Evolutionary conservation across 2,329 filamentous ascomycete genomes (phyloP).

Genomic region (Colletotrichum sp.): DNA sequence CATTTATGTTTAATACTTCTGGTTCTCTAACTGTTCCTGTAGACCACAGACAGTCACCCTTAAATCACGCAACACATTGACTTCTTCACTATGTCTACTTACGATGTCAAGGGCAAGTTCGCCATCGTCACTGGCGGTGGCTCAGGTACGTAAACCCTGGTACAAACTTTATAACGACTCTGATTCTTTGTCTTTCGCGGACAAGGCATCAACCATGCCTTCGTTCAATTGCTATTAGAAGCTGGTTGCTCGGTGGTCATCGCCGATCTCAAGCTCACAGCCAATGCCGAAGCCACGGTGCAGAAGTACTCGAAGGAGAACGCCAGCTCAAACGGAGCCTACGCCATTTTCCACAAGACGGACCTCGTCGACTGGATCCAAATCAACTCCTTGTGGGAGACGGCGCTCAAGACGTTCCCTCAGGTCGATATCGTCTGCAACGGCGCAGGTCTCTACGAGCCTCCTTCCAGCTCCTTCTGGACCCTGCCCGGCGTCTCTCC

Average conservation of each 20-base stretch:
- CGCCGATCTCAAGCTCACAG: constrained; percentile 26
- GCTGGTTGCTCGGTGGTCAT: constrained; percentile 29
- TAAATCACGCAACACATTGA: too few relatives aligned
- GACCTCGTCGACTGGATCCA: constrained; percentile 29
- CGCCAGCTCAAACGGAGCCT: neutral
- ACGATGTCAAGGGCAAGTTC: neutral
- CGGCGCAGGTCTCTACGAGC: constrained; percentile 29
- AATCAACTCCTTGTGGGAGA: constrained; percentile 28
- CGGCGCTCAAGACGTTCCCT: constrained; percentile 11
- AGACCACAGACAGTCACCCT: too few relatives aligned
- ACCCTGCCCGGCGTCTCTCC: constrained; percentile 26
- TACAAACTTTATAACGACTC: too few relatives aligned
- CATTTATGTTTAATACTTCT: too few relatives aligned
- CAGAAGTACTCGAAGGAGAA: neutral
- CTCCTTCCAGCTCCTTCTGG: constrained; percentile 30
- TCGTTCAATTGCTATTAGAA: constrained; percentile 24
- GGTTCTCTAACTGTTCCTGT: too few relatives aligned
- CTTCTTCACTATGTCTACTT: neutral
- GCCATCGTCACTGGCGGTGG: neutral
- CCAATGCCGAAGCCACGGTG: constrained; percentile 25
- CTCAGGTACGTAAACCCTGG: neutral
- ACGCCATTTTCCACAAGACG: constrained; percentile 26
- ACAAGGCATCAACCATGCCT: constrained; percentile 25
- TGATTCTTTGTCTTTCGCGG: too few relatives aligned
- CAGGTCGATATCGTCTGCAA: constrained; percentile 22